Evolutionary conservation across 1,284 basidiomycete genomes (phyloP), one percentile per base, ranked within the genome.

Genomic region (Cryptococcus depauperatus): DNA sequence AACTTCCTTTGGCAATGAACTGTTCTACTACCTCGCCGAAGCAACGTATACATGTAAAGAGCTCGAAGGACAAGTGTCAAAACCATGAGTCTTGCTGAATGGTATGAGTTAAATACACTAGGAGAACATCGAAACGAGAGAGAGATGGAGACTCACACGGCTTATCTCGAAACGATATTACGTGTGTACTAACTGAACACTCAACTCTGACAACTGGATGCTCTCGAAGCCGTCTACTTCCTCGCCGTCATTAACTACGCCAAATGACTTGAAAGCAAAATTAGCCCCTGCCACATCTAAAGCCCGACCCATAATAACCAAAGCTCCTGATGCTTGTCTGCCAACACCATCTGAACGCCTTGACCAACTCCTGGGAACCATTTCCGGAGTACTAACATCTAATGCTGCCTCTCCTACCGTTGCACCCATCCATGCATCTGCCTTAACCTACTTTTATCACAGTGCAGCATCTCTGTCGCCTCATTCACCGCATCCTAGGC

Each of bases 391-490:
- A 3, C 32, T 54, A 10, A 22, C 25, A 13, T 27, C 30, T 1
- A 54, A 57, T 34, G 19, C 43, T 4, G 23, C 14, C 10, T 23
- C 28, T 1, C 50, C 44, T 7, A 46, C 13, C 25, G 32, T 37
- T 3, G 50, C 51, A 3, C 46, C 42, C 9, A 40, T 48, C 13
- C 46, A 51, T 40, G 10, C 54, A 8, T 40, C 35, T 9, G 28
- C 43, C n/a, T 43, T 56, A 13, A 30, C 19, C 4, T 7, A 33
- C 3, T 56, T 55, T 22, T 37, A 44, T 14, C 37, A 47, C 1
- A 25, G 50, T 4, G 48, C 44, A 18, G 21, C 27, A 9, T 8
- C 19, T 9, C 32, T 50, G 18, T 39, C 16, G 18, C 45, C 45
- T 8, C 41, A 28, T 10, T 14, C 46, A 18, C 11, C 16, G 13